Percentiles rank a stretch among this genome's conserved stretches.
Evolutionary conservation across 805 yeast genomes (phyloP).

Genomic region (Candida boleticola): DNA sequence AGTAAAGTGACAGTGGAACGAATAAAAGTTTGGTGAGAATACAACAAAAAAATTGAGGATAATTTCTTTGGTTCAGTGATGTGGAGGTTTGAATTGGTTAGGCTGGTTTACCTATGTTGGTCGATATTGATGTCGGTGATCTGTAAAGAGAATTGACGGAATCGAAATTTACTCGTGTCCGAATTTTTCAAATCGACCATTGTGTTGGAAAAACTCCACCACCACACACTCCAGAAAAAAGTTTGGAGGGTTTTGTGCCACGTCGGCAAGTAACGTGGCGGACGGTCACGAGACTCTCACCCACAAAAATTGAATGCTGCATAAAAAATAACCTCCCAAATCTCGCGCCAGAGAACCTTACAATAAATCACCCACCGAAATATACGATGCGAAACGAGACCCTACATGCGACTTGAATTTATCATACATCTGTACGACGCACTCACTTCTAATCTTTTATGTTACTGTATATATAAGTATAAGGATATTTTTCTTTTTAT

Average conservation of each 20-base stretch:
- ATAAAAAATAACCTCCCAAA: too few relatives aligned
- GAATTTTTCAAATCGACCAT: background rate
- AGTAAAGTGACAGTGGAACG: constrained; percentile 4
- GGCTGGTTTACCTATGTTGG: background rate
- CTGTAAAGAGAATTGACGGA: background rate
- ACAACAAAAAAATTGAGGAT: background rate
- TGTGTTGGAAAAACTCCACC: too few relatives aligned
- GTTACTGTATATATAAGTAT: too few relatives aligned
- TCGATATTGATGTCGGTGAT: background rate
- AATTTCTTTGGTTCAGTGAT: background rate
- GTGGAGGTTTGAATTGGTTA: background rate
- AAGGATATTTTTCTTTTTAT: background rate
- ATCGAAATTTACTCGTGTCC: background rate
- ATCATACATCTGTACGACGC: too few relatives aligned
- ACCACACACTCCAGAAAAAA: too few relatives aligned
- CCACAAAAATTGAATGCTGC: too few relatives aligned
- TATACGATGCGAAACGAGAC: too few relatives aligned
- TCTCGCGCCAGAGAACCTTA: too few relatives aligned
- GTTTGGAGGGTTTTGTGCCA: constrained; percentile 5
- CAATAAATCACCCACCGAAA: too few relatives aligned
- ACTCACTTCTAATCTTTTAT: too few relatives aligned
- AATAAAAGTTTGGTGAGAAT: background rate
- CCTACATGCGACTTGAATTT: too few relatives aligned
- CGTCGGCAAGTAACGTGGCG: constrained; percentile 2
- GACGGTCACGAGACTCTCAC: too few relatives aligned